These are phyloP conservation scores for Seiridium cupressi DNA, from an alignment of 2,329 filamentous ascomycete species.

Conservation along the genomic window DNA sequence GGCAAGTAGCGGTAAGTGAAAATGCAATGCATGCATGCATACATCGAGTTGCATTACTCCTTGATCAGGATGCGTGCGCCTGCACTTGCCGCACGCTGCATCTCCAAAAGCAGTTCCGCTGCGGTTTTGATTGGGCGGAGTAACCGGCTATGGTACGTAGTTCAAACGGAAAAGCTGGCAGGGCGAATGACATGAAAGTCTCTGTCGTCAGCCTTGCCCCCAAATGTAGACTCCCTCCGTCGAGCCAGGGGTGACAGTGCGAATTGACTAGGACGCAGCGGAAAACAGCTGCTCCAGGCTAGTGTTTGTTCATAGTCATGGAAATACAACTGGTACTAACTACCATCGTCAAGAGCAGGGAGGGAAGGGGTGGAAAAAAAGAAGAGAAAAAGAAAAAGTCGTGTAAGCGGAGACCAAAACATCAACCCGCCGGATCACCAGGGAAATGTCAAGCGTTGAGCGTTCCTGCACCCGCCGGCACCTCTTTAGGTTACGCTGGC, in stretches of 20 bases:
- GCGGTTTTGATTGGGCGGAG: neutral
- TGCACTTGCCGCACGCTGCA: neutral
- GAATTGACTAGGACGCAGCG: neutral
- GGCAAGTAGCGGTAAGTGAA: conserved; percentile 2
- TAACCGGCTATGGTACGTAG: neutral
- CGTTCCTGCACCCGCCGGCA: conserved; percentile 1
- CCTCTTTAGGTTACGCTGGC: neutral
- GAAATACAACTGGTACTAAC: too few species aligned
- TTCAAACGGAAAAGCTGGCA: neutral
- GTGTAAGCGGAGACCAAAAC: neutral
- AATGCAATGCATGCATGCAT: neutral
- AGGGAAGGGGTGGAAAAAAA: neutral
- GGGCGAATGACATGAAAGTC: neutral
- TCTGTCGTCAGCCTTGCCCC: conserved; percentile 5
- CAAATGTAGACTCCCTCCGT: neutral
- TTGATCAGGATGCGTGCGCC: neutral
- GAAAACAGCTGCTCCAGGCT: neutral
- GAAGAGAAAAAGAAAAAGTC: neutral
- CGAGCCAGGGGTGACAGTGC: neutral
- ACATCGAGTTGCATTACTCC: neutral
- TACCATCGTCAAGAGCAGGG: too few species aligned
- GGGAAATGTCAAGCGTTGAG: neutral
- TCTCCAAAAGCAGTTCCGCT: conserved; percentile 3
- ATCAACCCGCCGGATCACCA: neutral
- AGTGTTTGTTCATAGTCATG: too few species aligned